Conservation (phyloP, 2,329 filamentous ascomycete genomes). For the Ophiostoma ulmi region DNA sequence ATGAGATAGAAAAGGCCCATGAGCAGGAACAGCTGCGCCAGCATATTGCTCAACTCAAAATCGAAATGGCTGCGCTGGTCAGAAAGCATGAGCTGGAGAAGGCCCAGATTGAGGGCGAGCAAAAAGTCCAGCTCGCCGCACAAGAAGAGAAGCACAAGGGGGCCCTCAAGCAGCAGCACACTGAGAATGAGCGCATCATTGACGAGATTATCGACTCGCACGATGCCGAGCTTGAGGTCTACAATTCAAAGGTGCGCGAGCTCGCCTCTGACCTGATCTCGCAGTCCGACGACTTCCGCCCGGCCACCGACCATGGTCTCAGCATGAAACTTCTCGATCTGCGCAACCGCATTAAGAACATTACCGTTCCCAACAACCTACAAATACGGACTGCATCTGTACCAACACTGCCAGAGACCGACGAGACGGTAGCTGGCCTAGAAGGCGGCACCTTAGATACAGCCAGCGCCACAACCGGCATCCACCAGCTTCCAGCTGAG, state of each 20-base stretch:
- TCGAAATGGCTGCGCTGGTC: not conserved
- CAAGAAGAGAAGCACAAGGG: constrained; percentile 10
- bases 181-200: constrained; percentile 19
- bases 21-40: not conserved
- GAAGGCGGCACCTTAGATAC: not conserved
- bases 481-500: constrained; percentile 16
- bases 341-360: constrained; percentile 27
- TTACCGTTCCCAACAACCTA: constrained; percentile 27
- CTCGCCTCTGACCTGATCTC: constrained; percentile 29
- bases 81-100: not conserved
- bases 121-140: not conserved
- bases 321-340: constrained; percentile 27
- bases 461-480: not conserved
- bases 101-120: not conserved
- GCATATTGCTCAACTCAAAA: not conserved
- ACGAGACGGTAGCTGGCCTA: not conserved
- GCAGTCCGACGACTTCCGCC: constrained; percentile 30
- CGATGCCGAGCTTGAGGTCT: constrained; percentile 19
- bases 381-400: constrained; percentile 10
- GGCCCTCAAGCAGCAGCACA: constrained; percentile 1
- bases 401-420: not conserved
- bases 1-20: not conserved
- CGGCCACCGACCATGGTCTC: constrained; percentile 29
- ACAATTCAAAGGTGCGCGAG: constrained; percentile 24
- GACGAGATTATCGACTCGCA: constrained; percentile 19